A percentile compares a stretch with the other conserved stretches of the same genome.
Conservation (phyloP, 164 flowering plant species). For the Pachysandra terminalis region DNA sequence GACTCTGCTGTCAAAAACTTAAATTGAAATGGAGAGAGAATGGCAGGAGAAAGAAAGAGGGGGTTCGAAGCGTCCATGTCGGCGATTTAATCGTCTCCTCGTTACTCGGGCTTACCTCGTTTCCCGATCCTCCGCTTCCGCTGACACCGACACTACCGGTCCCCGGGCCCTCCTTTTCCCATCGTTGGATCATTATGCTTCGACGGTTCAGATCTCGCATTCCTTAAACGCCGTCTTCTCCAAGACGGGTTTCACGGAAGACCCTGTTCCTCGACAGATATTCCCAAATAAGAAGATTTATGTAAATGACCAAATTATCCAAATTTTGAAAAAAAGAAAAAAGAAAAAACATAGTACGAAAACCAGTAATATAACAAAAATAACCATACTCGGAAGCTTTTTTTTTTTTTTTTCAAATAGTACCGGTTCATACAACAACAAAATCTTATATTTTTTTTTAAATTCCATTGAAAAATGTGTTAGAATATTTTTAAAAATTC, state of each 20-base stretch:
- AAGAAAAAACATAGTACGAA: no score
- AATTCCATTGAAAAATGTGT: no score
- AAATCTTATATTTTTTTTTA: no score
- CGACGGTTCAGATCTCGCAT: constrained; percentile 22
- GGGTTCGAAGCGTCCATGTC: constrained; percentile 23
- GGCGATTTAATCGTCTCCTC: constrained; percentile 14
- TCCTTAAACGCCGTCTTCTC: constrained; percentile 28
- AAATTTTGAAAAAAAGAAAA: no score
- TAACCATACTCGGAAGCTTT: no score
- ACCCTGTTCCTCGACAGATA: constrained; percentile 7
- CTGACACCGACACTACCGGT: constrained; percentile 44
- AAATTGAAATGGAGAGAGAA: no score
- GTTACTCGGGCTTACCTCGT: constrained; percentile 27
- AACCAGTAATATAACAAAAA: no score
- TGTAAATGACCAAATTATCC: no score
- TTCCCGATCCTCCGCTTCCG: constrained; percentile 42
- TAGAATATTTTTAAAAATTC: no score
- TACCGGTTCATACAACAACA: no score
- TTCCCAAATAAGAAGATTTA: not conserved
- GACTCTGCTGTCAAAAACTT: not conserved
- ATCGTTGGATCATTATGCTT: constrained; percentile 10
- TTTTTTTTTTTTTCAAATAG: no score
- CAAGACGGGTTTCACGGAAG: constrained; percentile 41
- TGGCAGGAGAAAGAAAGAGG: not conserved
- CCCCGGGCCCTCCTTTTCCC: constrained; percentile 1